Evolutionary conservation across 2,329 filamentous ascomycete genomes (phyloP).

Genomic region (Sporothrix luriei): DNA sequence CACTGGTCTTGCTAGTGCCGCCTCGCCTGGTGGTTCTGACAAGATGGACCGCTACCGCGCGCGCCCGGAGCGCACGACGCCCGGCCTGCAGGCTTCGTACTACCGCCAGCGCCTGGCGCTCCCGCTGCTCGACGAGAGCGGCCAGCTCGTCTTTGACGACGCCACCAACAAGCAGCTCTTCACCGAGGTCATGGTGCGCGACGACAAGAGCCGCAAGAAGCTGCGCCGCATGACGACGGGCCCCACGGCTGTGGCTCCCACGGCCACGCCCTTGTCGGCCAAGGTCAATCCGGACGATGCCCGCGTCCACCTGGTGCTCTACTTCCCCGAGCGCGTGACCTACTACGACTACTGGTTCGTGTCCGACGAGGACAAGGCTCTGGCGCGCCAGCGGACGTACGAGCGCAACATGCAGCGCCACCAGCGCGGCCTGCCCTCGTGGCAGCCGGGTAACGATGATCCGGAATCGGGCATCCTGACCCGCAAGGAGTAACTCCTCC

Average conservation of each 20-base stretch:
- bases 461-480: slow-evolving; percentile 37
- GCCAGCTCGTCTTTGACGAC: slow-evolving; percentile 36
- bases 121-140: slow-evolving; percentile 36
- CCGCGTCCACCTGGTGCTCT: slow-evolving; percentile 37
- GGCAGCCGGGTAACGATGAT: slow-evolving; percentile 36
- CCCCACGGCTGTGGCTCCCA: background rate
- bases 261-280: background rate
- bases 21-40: slow-evolving; percentile 10
- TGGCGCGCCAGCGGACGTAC: slow-evolving; percentile 36
- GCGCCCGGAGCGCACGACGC: slow-evolving; percentile 36
- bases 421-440: slow-evolving; percentile 35
- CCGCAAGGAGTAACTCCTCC: slow-evolving; percentile 33
- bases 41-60: slow-evolving; percentile 34
- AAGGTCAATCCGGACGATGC: slow-evolving; percentile 32
- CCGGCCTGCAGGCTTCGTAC: slow-evolving; percentile 38
- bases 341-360: slow-evolving; percentile 39
- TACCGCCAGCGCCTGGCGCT: slow-evolving; percentile 38
- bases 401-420: slow-evolving; percentile 36
- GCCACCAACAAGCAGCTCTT: slow-evolving; percentile 36
- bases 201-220: slow-evolving; percentile 38
- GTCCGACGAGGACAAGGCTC: slow-evolving; percentile 36
- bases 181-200: slow-evolving; percentile 38
- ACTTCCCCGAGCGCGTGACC: slow-evolving; percentile 38
- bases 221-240: slow-evolving; percentile 25
- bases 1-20: slow-evolving; percentile 4